Evolutionary conservation across 257 asterid species (phyloP).

Genomic region (Lycium barbarum): DNA sequence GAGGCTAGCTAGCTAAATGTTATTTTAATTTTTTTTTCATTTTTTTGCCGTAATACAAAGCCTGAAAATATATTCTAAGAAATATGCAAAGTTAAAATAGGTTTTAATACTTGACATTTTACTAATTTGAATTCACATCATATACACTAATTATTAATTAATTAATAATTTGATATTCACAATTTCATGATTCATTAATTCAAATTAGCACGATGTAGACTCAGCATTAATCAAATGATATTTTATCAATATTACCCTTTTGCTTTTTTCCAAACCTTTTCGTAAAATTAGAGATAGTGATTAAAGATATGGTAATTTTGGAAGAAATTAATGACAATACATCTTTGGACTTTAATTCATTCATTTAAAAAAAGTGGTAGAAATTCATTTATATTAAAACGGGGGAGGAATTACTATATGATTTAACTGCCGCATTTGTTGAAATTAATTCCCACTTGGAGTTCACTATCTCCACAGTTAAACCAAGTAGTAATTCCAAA

Average conservation of each 20-base stretch:
- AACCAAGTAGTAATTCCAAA: not conserved
- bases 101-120: too few species aligned
- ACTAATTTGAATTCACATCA: not conserved
- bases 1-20: not conserved
- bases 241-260: too few species aligned
- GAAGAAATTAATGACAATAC: too few species aligned
- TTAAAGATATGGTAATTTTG: too few species aligned
- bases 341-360: too few species aligned
- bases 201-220: not conserved
- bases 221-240: not conserved
- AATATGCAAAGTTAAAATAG: too few species aligned
- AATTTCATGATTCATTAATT: not conserved
- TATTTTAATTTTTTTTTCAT: too few species aligned
- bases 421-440: not conserved
- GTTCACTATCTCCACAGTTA: not conserved
- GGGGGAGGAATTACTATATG: not conserved
- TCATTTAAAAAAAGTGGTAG: too few species aligned
- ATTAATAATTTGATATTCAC: not conserved
- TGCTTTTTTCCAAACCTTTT: too few species aligned
- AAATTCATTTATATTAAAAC: too few species aligned
- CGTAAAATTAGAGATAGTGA: too few species aligned
- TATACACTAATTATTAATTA: not conserved
- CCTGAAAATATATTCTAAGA: too few species aligned
- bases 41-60: not conserved
- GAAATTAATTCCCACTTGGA: not conserved